A percentile compares a stretch with the other conserved stretches of the same genome.
phyloP scores from a whole-genome alignment of 306 rosid species.

The Cyclanthera cordifolia region DNA sequence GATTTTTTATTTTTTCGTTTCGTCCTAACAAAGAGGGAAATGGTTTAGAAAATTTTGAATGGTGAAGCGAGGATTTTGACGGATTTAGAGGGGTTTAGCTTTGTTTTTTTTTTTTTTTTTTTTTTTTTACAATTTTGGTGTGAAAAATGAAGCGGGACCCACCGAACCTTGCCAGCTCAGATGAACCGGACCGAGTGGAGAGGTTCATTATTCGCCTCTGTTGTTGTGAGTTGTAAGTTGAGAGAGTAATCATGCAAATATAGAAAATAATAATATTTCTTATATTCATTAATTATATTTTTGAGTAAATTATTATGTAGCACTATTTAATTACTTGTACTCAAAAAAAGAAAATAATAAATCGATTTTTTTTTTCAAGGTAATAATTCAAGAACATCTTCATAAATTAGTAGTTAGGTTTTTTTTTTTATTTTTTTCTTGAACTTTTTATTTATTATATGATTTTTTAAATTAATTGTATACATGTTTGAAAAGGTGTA shows the following conservation, averaged over 20 bases:
- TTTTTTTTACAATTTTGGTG: neutral
- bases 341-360: too few relatives aligned
- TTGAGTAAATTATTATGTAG: too few relatives aligned
- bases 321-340: too few relatives aligned
- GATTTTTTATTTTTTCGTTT: neutral
- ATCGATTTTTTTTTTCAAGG: too few relatives aligned
- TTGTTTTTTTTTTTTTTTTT: too few relatives aligned
- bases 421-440: too few relatives aligned
- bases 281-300: neutral
- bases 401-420: too few relatives aligned
- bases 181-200: neutral
- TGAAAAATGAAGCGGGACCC: neutral
- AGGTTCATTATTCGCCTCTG: neutral
- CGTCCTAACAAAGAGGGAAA: neutral
- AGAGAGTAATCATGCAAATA: neutral
- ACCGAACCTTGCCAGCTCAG: neutral
- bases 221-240: conserved; percentile 12
- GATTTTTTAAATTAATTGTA: too few relatives aligned
- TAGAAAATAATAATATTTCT: neutral
- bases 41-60: neutral
- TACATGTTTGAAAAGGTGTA: too few relatives aligned
- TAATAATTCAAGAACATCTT: too few relatives aligned
- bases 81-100: neutral
- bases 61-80: neutral
- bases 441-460: too few relatives aligned